Conservation (phyloP, 202 grass and related monocot species). For the Cymbopogon flexuosus region DNA sequence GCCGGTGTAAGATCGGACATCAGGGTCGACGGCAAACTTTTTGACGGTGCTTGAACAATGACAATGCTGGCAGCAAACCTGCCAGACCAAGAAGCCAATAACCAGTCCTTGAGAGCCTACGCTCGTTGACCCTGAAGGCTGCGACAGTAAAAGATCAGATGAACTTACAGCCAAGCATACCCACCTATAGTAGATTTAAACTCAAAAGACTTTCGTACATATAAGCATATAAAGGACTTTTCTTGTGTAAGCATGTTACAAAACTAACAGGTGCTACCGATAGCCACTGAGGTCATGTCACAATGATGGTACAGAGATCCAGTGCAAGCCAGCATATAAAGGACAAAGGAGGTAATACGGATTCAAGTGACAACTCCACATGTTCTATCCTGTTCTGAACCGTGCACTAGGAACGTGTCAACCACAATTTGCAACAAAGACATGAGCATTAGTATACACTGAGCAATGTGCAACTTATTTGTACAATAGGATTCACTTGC, state of each 20-base stretch:
- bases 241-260: neutral
- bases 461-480: neutral
- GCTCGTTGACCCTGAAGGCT: neutral
- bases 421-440: neutral
- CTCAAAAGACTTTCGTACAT: neutral
- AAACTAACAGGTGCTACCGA: neutral
- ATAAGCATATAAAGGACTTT: too few relatives aligned
- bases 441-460: neutral
- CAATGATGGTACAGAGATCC: neutral
- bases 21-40: neutral
- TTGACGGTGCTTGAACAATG: neutral
- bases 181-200: neutral
- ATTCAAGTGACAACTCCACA: neutral
- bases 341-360: too few relatives aligned
- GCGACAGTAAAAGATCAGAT: neutral
- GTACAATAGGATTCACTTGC: neutral
- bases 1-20: neutral
- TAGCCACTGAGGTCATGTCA: neutral
- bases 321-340: neutral
- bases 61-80: neutral
- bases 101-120: too few relatives aligned
- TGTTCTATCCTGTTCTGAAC: neutral
- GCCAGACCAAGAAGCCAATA: neutral
- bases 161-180: neutral
- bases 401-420: neutral